Conservation (phyloP, 2,329 filamentous ascomycete species). For the Calonectria hongkongensis region DNA sequence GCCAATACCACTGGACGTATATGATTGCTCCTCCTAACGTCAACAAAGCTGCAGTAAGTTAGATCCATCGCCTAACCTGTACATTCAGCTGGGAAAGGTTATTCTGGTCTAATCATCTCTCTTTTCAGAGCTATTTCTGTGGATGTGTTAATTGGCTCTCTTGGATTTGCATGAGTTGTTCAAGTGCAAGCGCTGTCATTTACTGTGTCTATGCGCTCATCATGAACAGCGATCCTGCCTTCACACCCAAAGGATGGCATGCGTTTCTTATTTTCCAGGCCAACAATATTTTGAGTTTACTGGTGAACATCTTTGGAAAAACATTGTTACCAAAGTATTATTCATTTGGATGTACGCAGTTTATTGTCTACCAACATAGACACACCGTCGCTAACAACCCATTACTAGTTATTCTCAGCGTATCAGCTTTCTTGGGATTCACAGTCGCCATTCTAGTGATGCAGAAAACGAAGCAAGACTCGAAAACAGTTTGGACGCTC, state of each 20-base stretch:
- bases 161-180: slow-evolving; percentile 13
- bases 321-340: slow-evolving; percentile 19
- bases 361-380: no score
- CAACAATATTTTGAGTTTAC: slow-evolving; percentile 7
- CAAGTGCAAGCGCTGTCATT: neutral
- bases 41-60: slow-evolving; percentile 11
- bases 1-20: slow-evolving; percentile 23
- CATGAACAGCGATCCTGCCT: neutral
- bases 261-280: slow-evolving; percentile 23
- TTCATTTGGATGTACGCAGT: slow-evolving; percentile 18
- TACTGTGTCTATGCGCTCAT: slow-evolving; percentile 9
- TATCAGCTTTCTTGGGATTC: slow-evolving; percentile 1
- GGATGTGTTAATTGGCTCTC: slow-evolving; percentile 5
- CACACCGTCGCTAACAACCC: neutral
- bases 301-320: slow-evolving; percentile 8
- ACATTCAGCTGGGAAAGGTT: no score
- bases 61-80: no score
- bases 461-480: slow-evolving; percentile 17
- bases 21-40: neutral
- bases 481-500: neutral
- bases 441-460: neutral
- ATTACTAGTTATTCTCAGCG: slow-evolving; percentile 9
- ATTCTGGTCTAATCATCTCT: neutral
- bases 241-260: slow-evolving; percentile 22
- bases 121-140: slow-evolving; percentile 2